Evolutionary conservation across 2,329 filamentous ascomycete genomes (phyloP), one percentile per base, ranked within the genome.

Genomic region (Beauveria sp.): DNA sequence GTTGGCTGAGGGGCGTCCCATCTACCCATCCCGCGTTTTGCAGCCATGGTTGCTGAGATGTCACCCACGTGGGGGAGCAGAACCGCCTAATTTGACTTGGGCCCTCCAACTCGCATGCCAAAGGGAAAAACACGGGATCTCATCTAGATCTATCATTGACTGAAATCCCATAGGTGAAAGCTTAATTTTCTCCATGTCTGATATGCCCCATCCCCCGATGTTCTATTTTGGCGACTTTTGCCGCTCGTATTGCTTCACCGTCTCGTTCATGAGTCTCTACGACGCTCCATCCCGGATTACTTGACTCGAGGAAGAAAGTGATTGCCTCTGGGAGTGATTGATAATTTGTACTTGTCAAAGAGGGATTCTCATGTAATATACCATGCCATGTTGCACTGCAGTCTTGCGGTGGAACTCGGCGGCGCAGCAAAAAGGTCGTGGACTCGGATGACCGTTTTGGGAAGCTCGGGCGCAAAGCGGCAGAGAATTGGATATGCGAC

Each of bases 61-160:
- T 3, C 40, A 30, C 55, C 55, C 55, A 58, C 55, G 55, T 58
- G 55, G 26, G 55, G 34, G 6, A 16, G 18, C 10, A 41, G 55
- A 43, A 16, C 20, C 10, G 34, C 30, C 22, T 37, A 47, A 58
- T 58, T 58, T 58, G 55, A 24, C 53, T 18, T 40, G 16, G 9
- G 16, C 34, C 40, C 24, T 41, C 20, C 6, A 16, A 16, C 20
- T 28, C 24, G 22, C 22, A 26, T 34, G 26, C 30, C 20, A 47
- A 20, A n/a, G 43, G 34, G 22, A 55, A 24, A 14, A 41, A 30
- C 55, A 58, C 46, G 55, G 55, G 55, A 58, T 58, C 22, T 51
- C 12, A 5, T 51, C 10, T n/a, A 16, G 46, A 58, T 58, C 55
- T 24, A 58, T 51, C 55, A 58, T 51, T 58, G 46, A 58, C 34